Conservation (phyloP, 352 stramenopile genomes). For the Nothophytophthora sp. region DNA sequence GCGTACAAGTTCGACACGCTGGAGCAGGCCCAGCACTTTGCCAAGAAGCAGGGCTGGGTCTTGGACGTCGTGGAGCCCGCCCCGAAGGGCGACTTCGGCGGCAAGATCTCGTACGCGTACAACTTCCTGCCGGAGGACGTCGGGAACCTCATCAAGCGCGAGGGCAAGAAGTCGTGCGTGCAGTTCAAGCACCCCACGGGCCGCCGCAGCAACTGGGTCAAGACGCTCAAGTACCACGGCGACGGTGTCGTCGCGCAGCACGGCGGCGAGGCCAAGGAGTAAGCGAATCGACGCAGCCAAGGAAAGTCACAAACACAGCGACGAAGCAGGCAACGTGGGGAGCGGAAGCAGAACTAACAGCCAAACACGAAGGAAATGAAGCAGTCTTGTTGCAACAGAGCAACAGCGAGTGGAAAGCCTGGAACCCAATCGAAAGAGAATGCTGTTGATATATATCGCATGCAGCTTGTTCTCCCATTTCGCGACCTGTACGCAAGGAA, state of each 20-base stretch:
- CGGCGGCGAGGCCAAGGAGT: conserved; percentile 74
- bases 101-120: conserved; percentile 85
- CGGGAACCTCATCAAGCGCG: conserved; percentile 76
- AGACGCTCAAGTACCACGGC: conserved; percentile 89
- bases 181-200: conserved; percentile 80
- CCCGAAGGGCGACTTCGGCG: conserved; percentile 60
- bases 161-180: conserved; percentile 76
- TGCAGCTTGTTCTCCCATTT: too few species aligned
- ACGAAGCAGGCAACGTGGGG: conserved; percentile 6
- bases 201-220: conserved; percentile 85
- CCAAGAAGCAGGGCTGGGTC: conserved; percentile 89
- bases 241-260: conserved; percentile 80
- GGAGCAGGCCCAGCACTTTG: conserved; percentile 77
- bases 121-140: conserved; percentile 82
- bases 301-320: conserved; percentile 12
- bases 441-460: too few species aligned
- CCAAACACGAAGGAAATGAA: too few species aligned
- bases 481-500: too few species aligned
- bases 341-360: too few species aligned
- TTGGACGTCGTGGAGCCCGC: conserved; percentile 84
- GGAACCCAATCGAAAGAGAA: too few species aligned
- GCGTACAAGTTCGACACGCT: conserved; percentile 90
- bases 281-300: conserved; percentile 22
- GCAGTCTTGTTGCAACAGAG: too few species aligned
- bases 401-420: too few species aligned